Evolutionary conservation across 2,329 filamentous ascomycete genomes (phyloP), one percentile per base, ranked within the genome.

Genomic region (Arthrobotrys conoides): DNA sequence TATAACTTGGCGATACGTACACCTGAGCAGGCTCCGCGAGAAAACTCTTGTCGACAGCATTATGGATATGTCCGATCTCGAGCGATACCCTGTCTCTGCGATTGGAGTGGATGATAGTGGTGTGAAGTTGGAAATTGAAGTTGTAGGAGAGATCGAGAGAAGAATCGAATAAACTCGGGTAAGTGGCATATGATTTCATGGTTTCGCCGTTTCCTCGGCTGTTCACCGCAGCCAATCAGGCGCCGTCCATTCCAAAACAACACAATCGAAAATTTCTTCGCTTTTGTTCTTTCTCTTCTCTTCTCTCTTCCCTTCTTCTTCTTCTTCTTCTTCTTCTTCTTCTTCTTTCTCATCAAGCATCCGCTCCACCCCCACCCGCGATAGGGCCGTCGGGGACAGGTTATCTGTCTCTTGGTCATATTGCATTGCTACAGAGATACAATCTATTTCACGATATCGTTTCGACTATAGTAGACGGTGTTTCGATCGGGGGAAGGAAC

Each of bases 381-480:
- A 61, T 68, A 36, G 38, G 63, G 65, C 55, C 73, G 71, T 49
- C 53, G 68, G 72, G 69, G 55, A 66, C 57, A 57, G 67, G 73
- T 80, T 76, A 78, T 70, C 73, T 71, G 41, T 71, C 72, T 48
- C 49, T 65, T 67, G 61, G 48, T 65, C 72, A 59, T 57, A 72
- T 51, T 71, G 75, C 68, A 69, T 71, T 71, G 67, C 73, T 77
- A 77, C 75, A 71, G 66, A 77, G 72, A 75, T 65, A 51, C 80
- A 79, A 66, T 71, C 73, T 73, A 77, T 80, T 61, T 73, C 72
- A 73, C 78, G 67, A 66, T 51, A 80, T 69, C 41, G 44, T 22
- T 61, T 77, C 51, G 55, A 71, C 71, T 55, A 76, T 81, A 71
- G 79, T 80, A 59, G 76, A 70, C 77, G 76, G 71, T 77, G 68